These are phyloP conservation scores for Annulohypoxylon truncatum DNA, from an alignment of 2,329 filamentous ascomycete genomes.

Conservation along the genomic window DNA sequence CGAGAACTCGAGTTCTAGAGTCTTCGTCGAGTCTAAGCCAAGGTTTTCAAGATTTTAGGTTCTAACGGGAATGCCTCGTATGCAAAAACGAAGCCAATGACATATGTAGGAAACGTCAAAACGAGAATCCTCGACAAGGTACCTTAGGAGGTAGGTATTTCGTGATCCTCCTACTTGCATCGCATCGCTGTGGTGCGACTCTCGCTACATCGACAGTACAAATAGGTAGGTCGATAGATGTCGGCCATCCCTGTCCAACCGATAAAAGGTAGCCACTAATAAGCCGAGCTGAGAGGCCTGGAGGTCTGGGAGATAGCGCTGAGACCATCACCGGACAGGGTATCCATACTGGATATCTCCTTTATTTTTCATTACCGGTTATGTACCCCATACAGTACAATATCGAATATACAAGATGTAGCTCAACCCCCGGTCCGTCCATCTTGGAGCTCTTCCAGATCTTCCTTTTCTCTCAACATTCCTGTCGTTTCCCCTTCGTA, in stretches of 20 bases:
- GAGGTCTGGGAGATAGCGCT: conserved; percentile 34
- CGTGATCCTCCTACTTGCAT: conserved; percentile 6
- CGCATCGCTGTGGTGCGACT: conserved; percentile 11
- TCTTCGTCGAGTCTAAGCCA: conserved; percentile 11
- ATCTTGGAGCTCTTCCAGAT: conserved; percentile 26
- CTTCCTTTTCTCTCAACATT: conserved; percentile 36
- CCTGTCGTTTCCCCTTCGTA: conserved; percentile 40
- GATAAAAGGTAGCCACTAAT: conserved; percentile 35
- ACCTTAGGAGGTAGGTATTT: no score
- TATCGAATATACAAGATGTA: conserved; percentile 25
- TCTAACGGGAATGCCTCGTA: conserved; percentile 26
- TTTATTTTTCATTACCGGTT: conserved; percentile 23
- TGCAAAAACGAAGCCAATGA: conserved; percentile 31
- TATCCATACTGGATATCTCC: no score
- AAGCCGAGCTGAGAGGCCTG: conserved; percentile 16
- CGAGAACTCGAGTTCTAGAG: conserved; percentile 11
- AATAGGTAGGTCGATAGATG: conserved; percentile 36
- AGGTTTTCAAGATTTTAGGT: conserved; percentile 34
- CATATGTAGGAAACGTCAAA: neutral
- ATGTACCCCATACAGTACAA: conserved; percentile 39
- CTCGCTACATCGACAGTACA: conserved; percentile 10
- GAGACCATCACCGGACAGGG: conserved; percentile 36
- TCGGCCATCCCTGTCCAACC: conserved; percentile 33
- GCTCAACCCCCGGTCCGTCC: conserved; percentile 24
- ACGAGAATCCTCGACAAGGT: neutral